A percentile compares a stretch with the other conserved stretches of the same genome.
phyloP scores from a whole-genome alignment of 148 eudicot genomes.

The Amaranthus cruentus region DNA sequence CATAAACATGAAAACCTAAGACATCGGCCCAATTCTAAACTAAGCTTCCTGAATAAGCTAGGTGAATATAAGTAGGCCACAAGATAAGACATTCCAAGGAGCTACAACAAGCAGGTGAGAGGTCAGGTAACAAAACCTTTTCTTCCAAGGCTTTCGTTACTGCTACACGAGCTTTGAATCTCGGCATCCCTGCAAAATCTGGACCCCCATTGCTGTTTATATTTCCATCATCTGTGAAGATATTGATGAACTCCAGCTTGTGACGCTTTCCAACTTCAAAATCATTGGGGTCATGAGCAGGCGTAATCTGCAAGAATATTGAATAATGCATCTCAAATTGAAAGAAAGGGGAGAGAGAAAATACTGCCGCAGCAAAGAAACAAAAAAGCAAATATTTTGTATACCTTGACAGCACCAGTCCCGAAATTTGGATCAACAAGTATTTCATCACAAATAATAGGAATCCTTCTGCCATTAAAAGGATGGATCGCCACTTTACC shows the following conservation, averaged over 20 bases:
- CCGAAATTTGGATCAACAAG: constrained; percentile 88
- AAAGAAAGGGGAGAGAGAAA: background rate
- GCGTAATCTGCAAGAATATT: constrained; percentile 68
- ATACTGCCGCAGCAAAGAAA: background rate
- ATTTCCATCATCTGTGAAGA: constrained; percentile 86
- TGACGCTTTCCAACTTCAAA: constrained; percentile 93
- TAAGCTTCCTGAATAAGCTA: too few species aligned
- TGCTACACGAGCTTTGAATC: constrained; percentile 75
- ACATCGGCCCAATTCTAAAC: background rate
- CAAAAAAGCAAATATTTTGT: background rate
- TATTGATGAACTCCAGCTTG: constrained; percentile 70
- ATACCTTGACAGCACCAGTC: constrained; percentile 96
- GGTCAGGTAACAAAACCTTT: constrained; percentile 39
- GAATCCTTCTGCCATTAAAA: constrained; percentile 81
- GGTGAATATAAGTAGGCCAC: too few species aligned
- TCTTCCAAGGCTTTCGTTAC: constrained; percentile 58
- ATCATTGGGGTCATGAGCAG: constrained; percentile 98
- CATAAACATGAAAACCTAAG: constrained; percentile 6
- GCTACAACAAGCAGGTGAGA: background rate
- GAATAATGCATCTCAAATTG: constrained; percentile 9
- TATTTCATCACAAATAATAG: constrained; percentile 69
- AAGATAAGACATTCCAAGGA: background rate
- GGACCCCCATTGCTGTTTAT: constrained; percentile 79
- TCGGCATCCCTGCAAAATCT: constrained; percentile 70
- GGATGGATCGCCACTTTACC: constrained; percentile 87